Evolutionary conservation across 352 stramenopile species (phyloP).

Genomic region (Phytopythium chamaehyphon): DNA sequence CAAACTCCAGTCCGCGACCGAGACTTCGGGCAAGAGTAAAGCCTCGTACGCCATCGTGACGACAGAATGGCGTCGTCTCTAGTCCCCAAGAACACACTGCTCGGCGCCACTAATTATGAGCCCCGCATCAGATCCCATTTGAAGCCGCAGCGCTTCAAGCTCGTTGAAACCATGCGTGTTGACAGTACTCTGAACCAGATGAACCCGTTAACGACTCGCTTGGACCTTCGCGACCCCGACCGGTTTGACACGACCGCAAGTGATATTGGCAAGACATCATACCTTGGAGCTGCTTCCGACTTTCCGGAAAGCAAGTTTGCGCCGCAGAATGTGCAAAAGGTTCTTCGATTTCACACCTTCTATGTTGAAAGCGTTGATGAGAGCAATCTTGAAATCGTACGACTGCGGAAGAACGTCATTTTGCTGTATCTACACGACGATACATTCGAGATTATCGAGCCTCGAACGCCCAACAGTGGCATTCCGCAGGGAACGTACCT

Average conservation of each 20-base stretch:
- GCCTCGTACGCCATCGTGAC: not conserved
- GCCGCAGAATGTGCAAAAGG: slow-evolving; percentile 71
- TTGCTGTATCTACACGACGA: slow-evolving; percentile 84
- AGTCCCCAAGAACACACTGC: slow-evolving; percentile 66
- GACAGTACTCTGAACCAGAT: slow-evolving; percentile 61
- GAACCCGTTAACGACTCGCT: slow-evolving; percentile 50
- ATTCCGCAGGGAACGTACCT: slow-evolving; percentile 87
- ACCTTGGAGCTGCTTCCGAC: slow-evolving; percentile 5
- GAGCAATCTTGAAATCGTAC: slow-evolving; percentile 71
- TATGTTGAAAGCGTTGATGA: slow-evolving; percentile 84
- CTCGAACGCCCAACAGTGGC: slow-evolving; percentile 73
- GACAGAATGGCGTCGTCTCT: slow-evolving; percentile 46
- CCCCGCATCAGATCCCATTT: slow-evolving; percentile 55
- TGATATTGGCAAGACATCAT: slow-evolving; percentile 47
- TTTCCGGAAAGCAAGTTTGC: slow-evolving; percentile 74
- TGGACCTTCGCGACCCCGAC: slow-evolving; percentile 49
- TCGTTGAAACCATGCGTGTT: slow-evolving; percentile 57
- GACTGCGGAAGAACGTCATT: slow-evolving; percentile 69
- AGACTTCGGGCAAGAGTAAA: not conserved
- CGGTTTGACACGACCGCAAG: slow-evolving; percentile 57
- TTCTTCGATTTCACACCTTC: slow-evolving; percentile 85
- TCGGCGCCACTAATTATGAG: slow-evolving; percentile 71
- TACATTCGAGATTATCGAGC: slow-evolving; percentile 88
- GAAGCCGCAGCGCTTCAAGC: slow-evolving; percentile 81
- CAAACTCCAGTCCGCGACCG: not conserved